Base-by-base conservation (phyloP, 441 rosid genomes). In the Euphorbia schlechtendalii region DNA sequence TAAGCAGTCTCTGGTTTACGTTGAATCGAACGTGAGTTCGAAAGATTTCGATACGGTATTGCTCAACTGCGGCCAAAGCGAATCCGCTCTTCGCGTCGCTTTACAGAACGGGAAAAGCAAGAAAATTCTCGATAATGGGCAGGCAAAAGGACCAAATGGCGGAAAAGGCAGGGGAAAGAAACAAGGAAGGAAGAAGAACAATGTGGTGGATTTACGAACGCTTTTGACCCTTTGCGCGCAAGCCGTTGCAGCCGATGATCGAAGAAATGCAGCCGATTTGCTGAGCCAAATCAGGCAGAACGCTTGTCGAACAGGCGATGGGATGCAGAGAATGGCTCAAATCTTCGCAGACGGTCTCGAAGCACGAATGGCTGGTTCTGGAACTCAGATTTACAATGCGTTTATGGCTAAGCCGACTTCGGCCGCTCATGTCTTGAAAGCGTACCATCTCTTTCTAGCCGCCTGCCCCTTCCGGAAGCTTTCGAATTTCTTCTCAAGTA, bases 311-410 rank as follows among this genome's bases (percentile, higher is more conserved):
- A 58, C 71, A 12, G 96, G 98, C 8, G 91, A 90, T 74, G 97
- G 95, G 0, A 74, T 88, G 74, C 96, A 87, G 78, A 84, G 98
- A 57, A 66, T 87, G 65, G 92, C 97, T 57, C 95, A 86, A 70
- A 82, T 69, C 66, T 90, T 93, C 48, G 89, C 92, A 8, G 77
- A 85, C 69, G 86, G 84, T 53, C 95, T 93, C 28, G 88, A 93
- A 76, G 95, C 96, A 28, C 88, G 97, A 56, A 63, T 93, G 63
- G 82, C 74, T 12, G 93, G 99, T 43, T 84, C 78, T 30, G 95
- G 97, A 70, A 70, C 85, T 1, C 95, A 87, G 72, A 70, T 78
- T 12, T 84, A 77, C 54, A 75, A 78, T 11, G 71, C 86, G 15
- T 59, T 87, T 38, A 77, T 80, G 64, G 70, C 80, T 12, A 78